Base-by-base conservation (phyloP, 2,329 filamentous ascomycete genomes). In the Alternaria sp. region DNA sequence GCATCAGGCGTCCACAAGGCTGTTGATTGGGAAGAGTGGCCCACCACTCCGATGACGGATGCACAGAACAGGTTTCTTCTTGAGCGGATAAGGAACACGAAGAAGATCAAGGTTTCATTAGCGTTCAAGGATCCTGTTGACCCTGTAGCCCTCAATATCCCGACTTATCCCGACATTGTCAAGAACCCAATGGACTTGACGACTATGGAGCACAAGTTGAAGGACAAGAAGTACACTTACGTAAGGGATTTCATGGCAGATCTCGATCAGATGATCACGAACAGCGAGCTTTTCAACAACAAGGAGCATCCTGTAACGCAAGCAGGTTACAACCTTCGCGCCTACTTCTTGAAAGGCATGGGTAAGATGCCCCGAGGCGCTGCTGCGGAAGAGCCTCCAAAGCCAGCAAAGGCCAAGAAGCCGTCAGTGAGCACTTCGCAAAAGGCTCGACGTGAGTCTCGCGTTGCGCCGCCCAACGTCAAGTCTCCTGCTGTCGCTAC, bases 271-370 rank as follows among this genome's bases (percentile, higher is more conserved):
- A 91, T 99, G 78, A 88, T 95, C 66, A 83, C 89, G 63, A 99
- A 99, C 78, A 89, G 92, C 1, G 78, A 90, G 41, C 82, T 84
- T 0, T 99, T 97, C 86, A 99, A 99, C 77, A 94, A 95, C 14
- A 82, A 87, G 0, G 83, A 87, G 6, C 94, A 98, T 74, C 82
- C 87, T 0, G 89, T 98, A 51, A 91, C 94, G 0, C 82, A 84
- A 46, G 87, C 90, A 58, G 90, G 90, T 15, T 86, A 89, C 67
- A 87, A 85, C 57, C 84, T 90, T 77, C 83, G 86, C 58, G 83
- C 82, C 10, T 87, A 86, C 57, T 89, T 90, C 72, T 81, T 88
- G 43, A 87, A 86, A 69, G 86, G 89, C 63, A 85, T 92, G 81
- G 79, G 80, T 46, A 87, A 86, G 64, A 82, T 92, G 25, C 87